Evolutionary conservation across 176 grass and related monocot genomes (phyloP).

Genomic region (Ampelocalamus luodianensis): DNA sequence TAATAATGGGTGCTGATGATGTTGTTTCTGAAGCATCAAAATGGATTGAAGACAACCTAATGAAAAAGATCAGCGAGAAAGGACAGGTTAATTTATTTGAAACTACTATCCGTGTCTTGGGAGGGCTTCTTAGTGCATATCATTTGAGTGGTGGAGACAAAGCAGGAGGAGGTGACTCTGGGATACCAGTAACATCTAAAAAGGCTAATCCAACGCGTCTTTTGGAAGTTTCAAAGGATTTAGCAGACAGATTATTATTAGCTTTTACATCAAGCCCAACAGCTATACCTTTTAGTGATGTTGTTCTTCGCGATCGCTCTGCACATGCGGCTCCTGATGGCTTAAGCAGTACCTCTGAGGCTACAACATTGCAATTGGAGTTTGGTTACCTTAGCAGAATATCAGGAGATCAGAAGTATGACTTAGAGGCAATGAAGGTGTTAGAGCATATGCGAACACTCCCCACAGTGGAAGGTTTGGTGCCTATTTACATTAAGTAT

Average conservation of each 20-base stretch:
- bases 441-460: conserved; percentile 86
- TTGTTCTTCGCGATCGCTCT: conserved; percentile 76
- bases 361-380: conserved; percentile 87
- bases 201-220: conserved; percentile 65
- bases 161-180: conserved; percentile 46
- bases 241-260: conserved; percentile 77
- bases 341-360: conserved; percentile 95
- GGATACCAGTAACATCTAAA: conserved; percentile 57
- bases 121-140: conserved; percentile 98
- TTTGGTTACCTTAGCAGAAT: conserved; percentile 95
- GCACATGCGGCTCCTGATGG: conserved; percentile 87
- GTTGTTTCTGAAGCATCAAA: conserved; percentile 79
- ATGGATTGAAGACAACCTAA: conserved; percentile 88
- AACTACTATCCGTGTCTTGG: conserved; percentile 95
- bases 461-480: conserved; percentile 87
- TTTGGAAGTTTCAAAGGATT: conserved; percentile 80
- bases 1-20: conserved; percentile 90
- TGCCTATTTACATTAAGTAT: conserved; percentile 97
- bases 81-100: conserved; percentile 98
- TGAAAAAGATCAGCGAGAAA: conserved; percentile 79
- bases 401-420: conserved; percentile 88
- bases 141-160: conserved; percentile 73
- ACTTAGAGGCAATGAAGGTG: conserved; percentile 84
- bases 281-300: conserved; percentile 94
- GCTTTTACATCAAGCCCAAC: conserved; percentile 93